Evolutionary conservation across 2,329 filamentous ascomycete species (phyloP), one percentile per base, ranked within the genome.

Genomic region (Allantophomopsis lycopodina): DNA sequence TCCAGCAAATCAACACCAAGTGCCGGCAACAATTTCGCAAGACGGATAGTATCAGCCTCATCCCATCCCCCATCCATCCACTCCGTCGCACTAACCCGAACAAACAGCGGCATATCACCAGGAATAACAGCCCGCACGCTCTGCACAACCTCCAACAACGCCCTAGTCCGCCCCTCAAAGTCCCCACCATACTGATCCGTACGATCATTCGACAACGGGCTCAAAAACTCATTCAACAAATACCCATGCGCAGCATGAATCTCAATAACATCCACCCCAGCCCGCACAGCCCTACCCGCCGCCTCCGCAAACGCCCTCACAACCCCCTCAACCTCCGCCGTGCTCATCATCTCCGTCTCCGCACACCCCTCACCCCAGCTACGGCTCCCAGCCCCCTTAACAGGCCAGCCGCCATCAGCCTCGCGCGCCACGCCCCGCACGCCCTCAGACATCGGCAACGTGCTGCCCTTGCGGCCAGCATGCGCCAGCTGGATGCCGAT

Each of bases 1-100:
- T 95, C 88, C 21, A 94, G 68, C 13, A 94, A 64, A 55, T 95
- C 88, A 34, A 94, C 71, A 21, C 88, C 88, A 11, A 69, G 65
- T 0, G 70, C 72, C 0, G 83, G 81, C 1, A 95, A 70, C 8
- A 80, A 63, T 54, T 73, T 69, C 12, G 84, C 82, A 3, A 91
- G 71, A 40, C 61, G 63, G 45, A 82, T 72, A 42, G 59, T 49
- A 11, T 44, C 44, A 13, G 46, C 45, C 13, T 52, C 41, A 35
- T 52, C 48, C 50, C 51, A 55, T 14, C n/a, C 10, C 4, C 7
- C 36, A 46, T 78, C 70, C 59, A 76, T 67, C 72, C 74, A 79
- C 48, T 80, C 76, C 5, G 73, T 77, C 4, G 65, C 67, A n/a
- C 71, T 76, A 47, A 79, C 63, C 40, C 76, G 66, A 18, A 79